phyloP scores from a whole-genome alignment of 352 stramenopile genomes.

The Ophiocytium majus region DNA sequence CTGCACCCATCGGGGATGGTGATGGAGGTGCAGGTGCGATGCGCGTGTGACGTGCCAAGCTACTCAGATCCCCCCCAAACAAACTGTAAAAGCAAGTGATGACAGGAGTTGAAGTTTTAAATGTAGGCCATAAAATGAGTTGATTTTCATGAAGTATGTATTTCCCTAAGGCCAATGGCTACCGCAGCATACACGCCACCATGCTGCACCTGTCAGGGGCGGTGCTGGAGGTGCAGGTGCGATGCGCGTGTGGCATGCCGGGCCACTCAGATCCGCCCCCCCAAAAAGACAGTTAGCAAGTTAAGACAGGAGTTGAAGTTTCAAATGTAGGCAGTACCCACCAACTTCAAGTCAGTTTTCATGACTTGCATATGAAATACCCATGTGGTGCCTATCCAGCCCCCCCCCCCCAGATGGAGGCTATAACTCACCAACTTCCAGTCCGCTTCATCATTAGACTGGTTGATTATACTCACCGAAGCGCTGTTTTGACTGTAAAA shows the following conservation, averaged over 20 bases:
- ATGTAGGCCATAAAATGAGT: background rate
- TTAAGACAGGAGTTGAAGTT: background rate
- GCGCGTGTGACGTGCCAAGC: background rate
- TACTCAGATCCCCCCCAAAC: background rate
- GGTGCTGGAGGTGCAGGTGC: constrained; percentile 51
- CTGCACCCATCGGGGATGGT: constrained; percentile 56
- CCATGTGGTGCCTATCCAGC: too few species aligned
- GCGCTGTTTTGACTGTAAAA: too few species aligned
- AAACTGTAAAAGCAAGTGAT: background rate
- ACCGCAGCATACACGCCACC: constrained; percentile 72
- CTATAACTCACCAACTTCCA: too few species aligned
- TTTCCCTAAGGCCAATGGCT: constrained; percentile 71
- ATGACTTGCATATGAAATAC: too few species aligned
- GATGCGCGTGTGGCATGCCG: background rate
- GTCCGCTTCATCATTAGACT: too few species aligned
- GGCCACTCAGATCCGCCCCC: background rate
- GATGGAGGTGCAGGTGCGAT: constrained; percentile 49
- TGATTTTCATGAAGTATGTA: constrained; percentile 74
- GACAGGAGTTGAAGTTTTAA: background rate
- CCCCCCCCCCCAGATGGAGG: too few species aligned
- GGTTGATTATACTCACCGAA: too few species aligned
- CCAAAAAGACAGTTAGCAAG: background rate
- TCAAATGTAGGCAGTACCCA: background rate
- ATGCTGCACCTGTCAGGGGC: constrained; percentile 58
- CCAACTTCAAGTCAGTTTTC: too few species aligned